Evolutionary conservation across 2,329 filamentous ascomycete genomes (phyloP).

Genomic region (Juglanconis oblonga): DNA sequence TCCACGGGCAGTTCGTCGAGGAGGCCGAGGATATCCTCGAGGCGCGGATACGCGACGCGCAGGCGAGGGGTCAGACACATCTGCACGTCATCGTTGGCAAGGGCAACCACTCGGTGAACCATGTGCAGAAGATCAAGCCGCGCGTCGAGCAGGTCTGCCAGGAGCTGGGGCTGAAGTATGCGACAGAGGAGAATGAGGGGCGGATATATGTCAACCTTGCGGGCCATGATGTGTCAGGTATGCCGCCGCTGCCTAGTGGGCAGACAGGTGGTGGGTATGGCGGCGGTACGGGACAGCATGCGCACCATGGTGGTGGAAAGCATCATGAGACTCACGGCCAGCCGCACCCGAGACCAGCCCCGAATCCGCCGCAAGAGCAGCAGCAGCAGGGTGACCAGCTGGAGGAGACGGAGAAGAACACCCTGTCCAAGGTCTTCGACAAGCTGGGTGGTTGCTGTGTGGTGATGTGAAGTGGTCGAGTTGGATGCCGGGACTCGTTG

Average conservation of each 20-base stretch:
- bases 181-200: constrained; percentile 85
- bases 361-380: constrained; percentile 37
- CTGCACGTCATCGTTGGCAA: constrained; percentile 95
- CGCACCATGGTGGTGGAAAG: constrained; percentile 33
- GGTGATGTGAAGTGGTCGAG: constrained; percentile 59
- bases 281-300: constrained; percentile 36
- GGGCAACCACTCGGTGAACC: constrained; percentile 78
- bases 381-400: constrained; percentile 49
- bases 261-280: constrained; percentile 39
- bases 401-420: constrained; percentile 58
- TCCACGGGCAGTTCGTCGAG: constrained; percentile 92
- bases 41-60: constrained; percentile 77
- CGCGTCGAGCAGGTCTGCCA: constrained; percentile 82
- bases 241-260: constrained; percentile 43
- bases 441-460: constrained; percentile 55
- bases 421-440: constrained; percentile 58
- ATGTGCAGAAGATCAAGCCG: constrained; percentile 95
- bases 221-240: constrained; percentile 57
- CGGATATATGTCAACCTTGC: constrained; percentile 84
- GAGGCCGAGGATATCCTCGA: constrained; percentile 91
- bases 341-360: constrained; percentile 26
- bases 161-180: constrained; percentile 77
- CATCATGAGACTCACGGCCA: constrained; percentile 44
- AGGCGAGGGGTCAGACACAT: constrained; percentile 70
- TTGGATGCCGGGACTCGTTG: background rate